Base-by-base conservation (phyloP, 2,329 filamentous ascomycete genomes). In the Cladosporium sp. region DNA sequence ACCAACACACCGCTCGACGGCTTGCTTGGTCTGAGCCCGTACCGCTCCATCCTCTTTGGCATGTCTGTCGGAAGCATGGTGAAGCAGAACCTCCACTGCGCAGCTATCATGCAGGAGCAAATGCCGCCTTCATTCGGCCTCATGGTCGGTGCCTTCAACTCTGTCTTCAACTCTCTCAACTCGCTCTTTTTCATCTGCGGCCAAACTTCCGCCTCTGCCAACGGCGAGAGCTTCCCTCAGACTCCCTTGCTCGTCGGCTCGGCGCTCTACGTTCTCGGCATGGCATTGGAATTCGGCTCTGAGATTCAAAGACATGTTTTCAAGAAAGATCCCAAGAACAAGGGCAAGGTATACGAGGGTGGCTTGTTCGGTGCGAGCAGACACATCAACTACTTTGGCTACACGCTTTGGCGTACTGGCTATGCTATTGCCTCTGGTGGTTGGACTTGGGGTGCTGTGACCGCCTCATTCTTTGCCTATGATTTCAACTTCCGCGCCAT, bases 21-120 rank as follows among this genome's bases (percentile, higher is more conserved):
- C 22, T 62, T 78, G 2, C 52, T 63, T 3, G 70, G 69, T 9
- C 70, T 82, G 0, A 77, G 75, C 15, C 74, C 72, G 0, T 75
- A 77, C 55, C 69, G 75, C 20, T 65, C 74, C 7, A 67, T 80
- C 39, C 65, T 83, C 7, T 62, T 82, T 5, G 67, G 64, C 47
- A 80, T 83, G 76, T 69, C 75, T 18, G 66, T 72, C 36, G 80
- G 75, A 48, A 72, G 70, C 33, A 68, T 72, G 19, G 51, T 75
- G 22, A 83, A 83, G 67, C 80, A 84, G 52, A 74, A 77, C 57
- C 75, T 76, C 64, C 80, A 78, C 76, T 65, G 76, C 12, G 59
- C 69, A 1, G 57, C 56, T 20, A 62, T 79, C 2, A 73, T 71
- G 15, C 65, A 72, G 40, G 78, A 83, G 55, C 70, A 75, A 11